A percentile compares a stretch with the other conserved stretches of the same genome.
Evolutionary conservation across 139 green algal species (phyloP).

Genomic region (Micromonas pusilla): DNA sequence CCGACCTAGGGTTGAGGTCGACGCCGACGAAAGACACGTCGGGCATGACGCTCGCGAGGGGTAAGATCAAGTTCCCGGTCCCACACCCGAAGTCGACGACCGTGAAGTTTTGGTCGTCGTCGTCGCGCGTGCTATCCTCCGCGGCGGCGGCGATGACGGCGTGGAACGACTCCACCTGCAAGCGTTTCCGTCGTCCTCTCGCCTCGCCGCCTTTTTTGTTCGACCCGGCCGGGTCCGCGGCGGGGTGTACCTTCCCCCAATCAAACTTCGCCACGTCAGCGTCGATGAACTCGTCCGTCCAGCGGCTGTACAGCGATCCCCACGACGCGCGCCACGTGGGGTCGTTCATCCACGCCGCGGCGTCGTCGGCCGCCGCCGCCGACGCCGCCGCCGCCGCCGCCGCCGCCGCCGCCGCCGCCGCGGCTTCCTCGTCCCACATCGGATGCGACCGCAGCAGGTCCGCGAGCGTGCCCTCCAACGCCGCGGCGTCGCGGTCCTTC

Average conservation of each 20-base stretch:
- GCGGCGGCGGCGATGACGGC: slow-evolving; percentile 33
- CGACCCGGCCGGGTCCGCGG: not conserved
- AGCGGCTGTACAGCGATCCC: not conserved
- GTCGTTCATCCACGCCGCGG: not conserved
- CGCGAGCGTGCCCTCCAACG: not conserved
- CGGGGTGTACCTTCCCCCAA: not conserved
- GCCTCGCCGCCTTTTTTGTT: not conserved
- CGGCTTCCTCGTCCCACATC: not conserved
- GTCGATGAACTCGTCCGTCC: not conserved
- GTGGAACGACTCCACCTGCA: slow-evolving; percentile 58
- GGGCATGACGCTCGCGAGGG: slow-evolving; percentile 53
- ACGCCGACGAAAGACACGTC: slow-evolving; percentile 48
- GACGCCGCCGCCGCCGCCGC: not conserved
- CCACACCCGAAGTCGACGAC: slow-evolving; percentile 70
- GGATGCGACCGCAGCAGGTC: not conserved
- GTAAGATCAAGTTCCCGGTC: slow-evolving; percentile 56
- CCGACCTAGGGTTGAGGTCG: slow-evolving; percentile 51
- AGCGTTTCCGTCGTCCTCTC: slow-evolving; percentile 20
- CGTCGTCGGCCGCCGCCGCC: not conserved
- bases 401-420: no score
- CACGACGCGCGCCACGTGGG: not conserved
- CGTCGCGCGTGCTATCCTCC: not conserved
- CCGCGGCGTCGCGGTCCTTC: not conserved
- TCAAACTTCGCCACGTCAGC: not conserved
- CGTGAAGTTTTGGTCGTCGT: not conserved